Evolutionary conservation across 164 flowering plant species (phyloP).

Genomic region (Taxillus chinensis): DNA sequence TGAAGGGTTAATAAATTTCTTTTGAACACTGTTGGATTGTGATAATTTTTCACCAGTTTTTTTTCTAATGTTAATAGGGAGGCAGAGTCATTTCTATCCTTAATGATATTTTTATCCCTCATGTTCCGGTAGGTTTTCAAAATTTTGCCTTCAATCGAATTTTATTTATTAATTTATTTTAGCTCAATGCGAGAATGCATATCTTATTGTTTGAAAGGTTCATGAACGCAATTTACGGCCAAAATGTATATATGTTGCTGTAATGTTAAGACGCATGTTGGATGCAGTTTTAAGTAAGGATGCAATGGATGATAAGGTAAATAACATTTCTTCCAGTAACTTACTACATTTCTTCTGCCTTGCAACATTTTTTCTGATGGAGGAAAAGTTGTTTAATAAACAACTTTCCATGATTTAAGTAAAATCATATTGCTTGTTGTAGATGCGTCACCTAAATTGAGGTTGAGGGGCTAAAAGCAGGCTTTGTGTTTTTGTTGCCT

Average conservation of each 20-base stretch:
- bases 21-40: not conserved
- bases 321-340: not conserved
- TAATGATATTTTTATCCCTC: conserved; percentile 66
- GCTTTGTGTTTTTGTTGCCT: too few species aligned
- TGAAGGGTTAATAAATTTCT: not conserved
- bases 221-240: conserved; percentile 47
- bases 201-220: conserved; percentile 31
- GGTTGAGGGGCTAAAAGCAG: too few species aligned
- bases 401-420: too few species aligned
- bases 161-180: not conserved
- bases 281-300: conserved; percentile 80
- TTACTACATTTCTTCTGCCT: too few species aligned
- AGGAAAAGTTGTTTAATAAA: too few species aligned
- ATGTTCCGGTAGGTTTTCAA: conserved; percentile 64
- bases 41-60: not conserved
- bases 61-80: conserved; percentile 26
- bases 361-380: too few species aligned
- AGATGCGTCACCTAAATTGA: too few species aligned
- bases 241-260: conserved; percentile 88
- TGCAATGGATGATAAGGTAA: conserved; percentile 94
- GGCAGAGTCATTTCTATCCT: conserved; percentile 48
- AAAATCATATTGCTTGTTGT: too few species aligned
- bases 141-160: not conserved
- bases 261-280: conserved; percentile 92
- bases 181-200: too few species aligned